A percentile compares a stretch with the other conserved stretches of the same genome.
phyloP scores from a whole-genome alignment of 2,329 filamentous ascomycete species.

The Aspergillus aculeatus region DNA sequence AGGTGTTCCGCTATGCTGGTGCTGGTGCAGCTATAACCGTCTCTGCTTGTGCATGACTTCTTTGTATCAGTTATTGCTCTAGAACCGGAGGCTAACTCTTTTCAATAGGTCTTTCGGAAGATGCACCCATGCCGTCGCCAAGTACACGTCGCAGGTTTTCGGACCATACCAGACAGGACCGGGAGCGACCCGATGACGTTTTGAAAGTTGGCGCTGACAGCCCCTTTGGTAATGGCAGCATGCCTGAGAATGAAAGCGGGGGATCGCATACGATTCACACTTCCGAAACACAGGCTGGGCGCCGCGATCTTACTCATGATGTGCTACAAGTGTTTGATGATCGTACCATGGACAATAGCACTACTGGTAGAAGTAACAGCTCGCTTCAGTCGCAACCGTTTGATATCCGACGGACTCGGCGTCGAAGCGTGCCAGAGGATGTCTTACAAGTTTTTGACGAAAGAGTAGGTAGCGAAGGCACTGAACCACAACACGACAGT shows the following conservation, averaged over 20 bases:
- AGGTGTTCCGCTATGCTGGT: neutral
- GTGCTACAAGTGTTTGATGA: neutral
- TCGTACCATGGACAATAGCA: neutral
- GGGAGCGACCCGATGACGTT: constrained; percentile 1
- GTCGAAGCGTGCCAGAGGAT: neutral
- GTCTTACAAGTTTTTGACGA: constrained; percentile 4
- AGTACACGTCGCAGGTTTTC: constrained; percentile 12
- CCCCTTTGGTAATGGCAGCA: neutral
- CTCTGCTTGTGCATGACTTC: neutral
- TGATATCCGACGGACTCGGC: neutral
- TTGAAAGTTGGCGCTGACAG: constrained; percentile 1
- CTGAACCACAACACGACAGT: neutral
- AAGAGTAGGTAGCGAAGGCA: constrained; percentile 3
- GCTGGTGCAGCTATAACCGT: neutral
- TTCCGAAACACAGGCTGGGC: neutral
- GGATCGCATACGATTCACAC: neutral
- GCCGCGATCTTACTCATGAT: neutral
- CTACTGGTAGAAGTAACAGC: neutral
- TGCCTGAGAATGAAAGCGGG: neutral
- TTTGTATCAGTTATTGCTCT: neutral
- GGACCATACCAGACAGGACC: neutral
- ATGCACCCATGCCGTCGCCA: constrained; percentile 1
- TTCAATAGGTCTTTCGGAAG: constrained; percentile 13
- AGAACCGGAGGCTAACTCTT: neutral
- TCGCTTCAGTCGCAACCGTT: neutral